Percentiles rank a stretch among this genome's conserved stretches.
Conservation (phyloP, 1,139 yeast genomes). For the Nadsonia commutata region DNA sequence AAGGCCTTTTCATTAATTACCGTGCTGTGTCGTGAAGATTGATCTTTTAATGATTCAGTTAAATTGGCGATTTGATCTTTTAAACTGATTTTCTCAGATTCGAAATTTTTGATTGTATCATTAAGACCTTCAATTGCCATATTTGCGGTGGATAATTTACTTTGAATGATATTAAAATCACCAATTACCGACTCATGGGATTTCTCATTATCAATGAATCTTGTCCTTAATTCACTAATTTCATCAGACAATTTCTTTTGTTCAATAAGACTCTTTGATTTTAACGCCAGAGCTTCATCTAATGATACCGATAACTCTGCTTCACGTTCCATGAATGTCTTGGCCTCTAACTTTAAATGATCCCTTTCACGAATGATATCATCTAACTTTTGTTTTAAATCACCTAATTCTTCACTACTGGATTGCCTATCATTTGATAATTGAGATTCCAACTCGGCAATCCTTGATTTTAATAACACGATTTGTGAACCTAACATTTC, state of each 20-base stretch:
- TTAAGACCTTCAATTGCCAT: slow-evolving; percentile 11
- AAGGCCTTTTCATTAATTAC: slow-evolving; percentile 17
- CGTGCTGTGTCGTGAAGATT: neutral
- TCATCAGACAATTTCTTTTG: neutral
- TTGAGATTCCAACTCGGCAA: slow-evolving; percentile 17
- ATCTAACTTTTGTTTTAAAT: slow-evolving; percentile 6
- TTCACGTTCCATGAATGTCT: neutral
- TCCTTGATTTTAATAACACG: slow-evolving; percentile 12
- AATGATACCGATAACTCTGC: neutral
- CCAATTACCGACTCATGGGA: slow-evolving; percentile 13
- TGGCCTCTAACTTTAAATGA: slow-evolving; percentile 2
- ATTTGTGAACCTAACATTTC: slow-evolving; percentile 14
- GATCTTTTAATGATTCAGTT: slow-evolving; percentile 13
- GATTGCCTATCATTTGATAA: slow-evolving; percentile 13
- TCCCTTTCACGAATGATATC: slow-evolving; percentile 4
- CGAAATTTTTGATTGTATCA: slow-evolving; percentile 19
- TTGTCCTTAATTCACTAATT: neutral
- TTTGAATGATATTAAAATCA: slow-evolving; percentile 11
- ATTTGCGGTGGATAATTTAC: slow-evolving; percentile 13
- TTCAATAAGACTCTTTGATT: neutral
- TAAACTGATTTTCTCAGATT: slow-evolving; percentile 29
- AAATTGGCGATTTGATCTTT: slow-evolving; percentile 14
- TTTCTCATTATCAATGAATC: slow-evolving; percentile 12
- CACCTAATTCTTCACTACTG: slow-evolving; percentile 16
- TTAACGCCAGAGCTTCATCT: neutral